These are phyloP conservation scores for Linderniella brevidens DNA, from an alignment of 257 asterid genomes.

Conservation along the genomic window DNA sequence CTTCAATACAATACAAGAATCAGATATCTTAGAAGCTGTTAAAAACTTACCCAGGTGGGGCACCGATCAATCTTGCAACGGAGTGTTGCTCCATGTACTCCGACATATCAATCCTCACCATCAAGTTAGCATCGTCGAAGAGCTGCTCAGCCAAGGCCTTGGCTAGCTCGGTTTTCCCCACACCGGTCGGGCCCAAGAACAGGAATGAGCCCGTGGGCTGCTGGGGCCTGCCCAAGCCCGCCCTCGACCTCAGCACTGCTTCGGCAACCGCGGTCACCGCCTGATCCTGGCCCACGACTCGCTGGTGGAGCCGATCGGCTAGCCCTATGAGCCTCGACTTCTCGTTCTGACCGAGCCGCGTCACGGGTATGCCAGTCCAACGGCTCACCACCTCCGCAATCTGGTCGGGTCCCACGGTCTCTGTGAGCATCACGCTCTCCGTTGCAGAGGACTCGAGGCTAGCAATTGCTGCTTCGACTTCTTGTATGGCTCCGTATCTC, in stretches of 20 bases:
- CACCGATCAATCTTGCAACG: slow-evolving; percentile 72
- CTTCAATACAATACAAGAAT: no score
- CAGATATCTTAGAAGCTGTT: background rate
- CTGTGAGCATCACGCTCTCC: slow-evolving; percentile 51
- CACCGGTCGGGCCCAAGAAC: slow-evolving; percentile 92
- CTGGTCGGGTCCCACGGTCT: slow-evolving; percentile 88
- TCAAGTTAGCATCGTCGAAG: slow-evolving; percentile 64
- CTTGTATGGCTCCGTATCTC: slow-evolving; percentile 74
- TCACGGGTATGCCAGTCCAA: slow-evolving; percentile 81
- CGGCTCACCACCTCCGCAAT: slow-evolving; percentile 89
- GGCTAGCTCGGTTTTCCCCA: slow-evolving; percentile 86
- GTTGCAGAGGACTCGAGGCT: slow-evolving; percentile 38
- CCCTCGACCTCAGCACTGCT: slow-evolving; percentile 80
- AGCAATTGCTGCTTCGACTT: slow-evolving; percentile 64
- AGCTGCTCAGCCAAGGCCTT: slow-evolving; percentile 89
- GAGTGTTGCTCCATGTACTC: slow-evolving; percentile 99
- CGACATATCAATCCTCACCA: slow-evolving; percentile 78
- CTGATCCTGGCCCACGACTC: slow-evolving; percentile 58
- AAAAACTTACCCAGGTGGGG: slow-evolving; percentile 68
- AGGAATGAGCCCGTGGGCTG: slow-evolving; percentile 93
- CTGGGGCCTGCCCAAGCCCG: slow-evolving; percentile 74
- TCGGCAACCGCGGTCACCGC: slow-evolving; percentile 74
- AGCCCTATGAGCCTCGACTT: slow-evolving; percentile 68
- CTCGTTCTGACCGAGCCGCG: slow-evolving; percentile 81
- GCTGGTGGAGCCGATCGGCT: slow-evolving; percentile 32